Conservation (phyloP, 192 early-diverging fungal species). For the Podila clonocystis region DNA sequence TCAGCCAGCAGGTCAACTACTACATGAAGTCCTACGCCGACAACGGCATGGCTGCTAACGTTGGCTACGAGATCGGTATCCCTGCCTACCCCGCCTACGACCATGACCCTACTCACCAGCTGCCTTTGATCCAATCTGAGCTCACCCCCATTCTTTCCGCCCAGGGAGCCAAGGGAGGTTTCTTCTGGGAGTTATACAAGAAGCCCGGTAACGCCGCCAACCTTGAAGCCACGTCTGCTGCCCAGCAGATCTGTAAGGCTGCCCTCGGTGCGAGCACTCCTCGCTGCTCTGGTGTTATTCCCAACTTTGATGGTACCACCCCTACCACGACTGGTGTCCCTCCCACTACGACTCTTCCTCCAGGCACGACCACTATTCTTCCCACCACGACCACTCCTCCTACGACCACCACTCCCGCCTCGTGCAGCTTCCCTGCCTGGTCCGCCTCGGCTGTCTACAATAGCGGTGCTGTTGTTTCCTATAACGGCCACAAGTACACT, state of each 20-base stretch:
- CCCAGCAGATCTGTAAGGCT: constrained; percentile 51
- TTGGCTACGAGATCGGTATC: constrained; percentile 50
- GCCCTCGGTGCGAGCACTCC: constrained; percentile 37
- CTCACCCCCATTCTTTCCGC: constrained; percentile 21
- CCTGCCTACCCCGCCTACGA: constrained; percentile 38
- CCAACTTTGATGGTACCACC: constrained; percentile 8
- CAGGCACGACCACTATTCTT: background rate
- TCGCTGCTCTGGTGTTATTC: constrained; percentile 45
- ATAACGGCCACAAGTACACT: constrained; percentile 57
- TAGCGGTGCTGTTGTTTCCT: constrained; percentile 51
- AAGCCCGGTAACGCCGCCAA: constrained; percentile 11
- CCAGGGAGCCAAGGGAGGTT: constrained; percentile 34
- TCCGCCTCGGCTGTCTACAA: constrained; percentile 36
- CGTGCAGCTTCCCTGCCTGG: constrained; percentile 53
- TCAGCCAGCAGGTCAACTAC: constrained; percentile 42
- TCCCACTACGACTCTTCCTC: background rate
- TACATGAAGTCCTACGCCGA: constrained; percentile 41
- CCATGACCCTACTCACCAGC: constrained; percentile 42
- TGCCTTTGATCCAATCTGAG: constrained; percentile 47
- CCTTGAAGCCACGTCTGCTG: constrained; percentile 22
- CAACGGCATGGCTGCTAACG: constrained; percentile 33
- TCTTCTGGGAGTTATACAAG: constrained; percentile 54
- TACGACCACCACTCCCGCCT: constrained; percentile 16
- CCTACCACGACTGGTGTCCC: background rate
- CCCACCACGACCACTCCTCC: constrained; percentile 11